Base-by-base conservation (phyloP, 208 protist species). In the Wallacemonas sp. region DNA sequence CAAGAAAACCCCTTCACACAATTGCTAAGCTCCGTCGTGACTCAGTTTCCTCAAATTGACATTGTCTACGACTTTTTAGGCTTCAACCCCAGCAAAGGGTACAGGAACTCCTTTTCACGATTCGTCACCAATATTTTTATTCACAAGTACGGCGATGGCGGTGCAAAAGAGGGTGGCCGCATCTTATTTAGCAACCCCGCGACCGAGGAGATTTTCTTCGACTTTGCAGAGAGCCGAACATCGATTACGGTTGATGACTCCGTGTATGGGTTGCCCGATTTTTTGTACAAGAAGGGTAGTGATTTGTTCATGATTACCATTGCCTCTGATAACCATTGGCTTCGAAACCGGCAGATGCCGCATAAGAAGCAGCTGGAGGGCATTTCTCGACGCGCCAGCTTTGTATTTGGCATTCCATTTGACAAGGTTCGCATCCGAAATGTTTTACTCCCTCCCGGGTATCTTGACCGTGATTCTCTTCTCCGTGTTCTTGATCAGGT, bases 1-100 rank as follows among this genome's bases (percentile, higher is more conserved):
- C 68, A 82, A 56, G 17, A 34, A 3, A 91, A 93, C 60, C 70
- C 78, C 0, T 95, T 95, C 75, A 38, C 14, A 19, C 72, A 85
- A 31, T 69, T 95, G 21, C 59, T 86, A 17, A 62, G 70, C 11
- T 72, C 78, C 66, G 82, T 93, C 55, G 30, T 90, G n/a, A 77
- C 69, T 14, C 75, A 45, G 46, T 90, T 86, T 68, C 79, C 79
- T 2, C 68, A 91, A 34, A 84, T 95, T 49, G 80, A 90, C 54
- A 59, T 91, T 22, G 80, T 93, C 59, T 86, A 90, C 66, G 84
- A 89, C 56, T 95, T 95, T 78, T 71, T 93, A 31, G 90, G 90
- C 8, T 88, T 95, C 66, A 90, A 90, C 45, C 26, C 72, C n/a
- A 27, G 65, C 17, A 36, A 63, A 11, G 88, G 88, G 21, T 95